Evolutionary conservation across 208 protist genomes (phyloP).

Genomic region (Acanthamoeba triangularis): DNA sequence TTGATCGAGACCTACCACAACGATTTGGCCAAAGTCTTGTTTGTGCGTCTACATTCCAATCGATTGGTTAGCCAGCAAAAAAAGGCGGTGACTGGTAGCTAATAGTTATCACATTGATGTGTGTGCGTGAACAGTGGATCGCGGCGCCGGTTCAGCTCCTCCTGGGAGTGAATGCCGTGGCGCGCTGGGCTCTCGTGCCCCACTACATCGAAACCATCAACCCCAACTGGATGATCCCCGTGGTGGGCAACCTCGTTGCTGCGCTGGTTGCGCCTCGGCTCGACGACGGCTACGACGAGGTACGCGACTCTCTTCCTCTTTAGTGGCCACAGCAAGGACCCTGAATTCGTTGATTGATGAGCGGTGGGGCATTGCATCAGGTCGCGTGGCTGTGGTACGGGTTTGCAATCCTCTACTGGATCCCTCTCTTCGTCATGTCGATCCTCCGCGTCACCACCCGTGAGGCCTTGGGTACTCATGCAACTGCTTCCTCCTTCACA

Average conservation of each 20-base stretch:
- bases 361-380: not conserved
- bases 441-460: constrained; percentile 8
- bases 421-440: constrained; percentile 38
- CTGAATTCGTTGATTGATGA: not conserved
- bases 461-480: constrained; percentile 4
- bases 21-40: constrained; percentile 47
- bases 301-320: not conserved
- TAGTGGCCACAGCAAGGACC: not conserved
- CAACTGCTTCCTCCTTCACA: too few species aligned
- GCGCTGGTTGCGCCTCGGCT: not conserved
- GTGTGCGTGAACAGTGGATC: constrained; percentile 13
- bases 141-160: constrained; percentile 9
- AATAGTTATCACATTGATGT: too few species aligned
- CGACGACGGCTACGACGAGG: constrained; percentile 54
- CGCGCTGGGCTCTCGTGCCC: constrained; percentile 5
- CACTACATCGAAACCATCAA: constrained; percentile 69
- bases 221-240: constrained; percentile 64
- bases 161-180: not conserved
- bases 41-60: not conserved
- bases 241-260: constrained; percentile 50
- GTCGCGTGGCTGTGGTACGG: constrained; percentile 69
- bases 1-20: constrained; percentile 6
- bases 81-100: too few species aligned
- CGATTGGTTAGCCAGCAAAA: too few species aligned
- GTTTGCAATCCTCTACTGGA: constrained; percentile 37